Base-by-base conservation (phyloP, 1,284 basidiomycete species). In the Heterobasidion occidentale region DNA sequence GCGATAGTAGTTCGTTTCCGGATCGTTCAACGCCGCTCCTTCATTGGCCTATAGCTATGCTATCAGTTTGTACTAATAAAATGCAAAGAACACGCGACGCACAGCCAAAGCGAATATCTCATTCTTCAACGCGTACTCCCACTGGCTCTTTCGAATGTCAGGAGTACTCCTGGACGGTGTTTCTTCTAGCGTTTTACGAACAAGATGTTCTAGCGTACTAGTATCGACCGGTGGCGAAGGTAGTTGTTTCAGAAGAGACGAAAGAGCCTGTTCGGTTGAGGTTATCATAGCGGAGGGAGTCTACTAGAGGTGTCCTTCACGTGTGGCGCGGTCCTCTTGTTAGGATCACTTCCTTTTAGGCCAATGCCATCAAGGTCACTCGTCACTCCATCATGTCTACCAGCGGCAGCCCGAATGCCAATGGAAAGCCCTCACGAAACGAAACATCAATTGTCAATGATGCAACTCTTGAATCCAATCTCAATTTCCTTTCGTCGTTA, bases 71-170 rank as follows among this genome's bases (percentile, higher is more conserved):
- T 27, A 27, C 27, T 27, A 48, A 36, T 42, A 12, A 46, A 36
- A 44, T 27, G 27, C 27, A 27, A 27, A 14, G 54, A n/a, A 44
- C 20, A 19, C 3, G n/a, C 27, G 34, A 78, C 84, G 61, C 64
- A 90, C 89, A 46, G 86, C 86, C 56, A 89, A 73, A 19, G 71
- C 71, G 64, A 87, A 86, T 42, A 90, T 75, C 65, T 86, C 84
- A 59, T 80, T 80, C 70, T 80, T 81, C 46, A 90, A 70, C 46
- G 83, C 70, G 62, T 79, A 80, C 64, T 91, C 88, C 88, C 88
- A 90, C 63, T 82, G 82, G 48, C 74, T 80, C 68, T 80, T 84
- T 58, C 78, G 70, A 58, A 79, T 83, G 54, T 89, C 87, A 9
- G 73, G 65, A 4, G 79, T 77, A 2, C 73, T 69, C 47, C 71